These are phyloP conservation scores for Toxoplasma gondii DNA, from an alignment of 169 alveolate species.

Conservation along the genomic window DNA sequence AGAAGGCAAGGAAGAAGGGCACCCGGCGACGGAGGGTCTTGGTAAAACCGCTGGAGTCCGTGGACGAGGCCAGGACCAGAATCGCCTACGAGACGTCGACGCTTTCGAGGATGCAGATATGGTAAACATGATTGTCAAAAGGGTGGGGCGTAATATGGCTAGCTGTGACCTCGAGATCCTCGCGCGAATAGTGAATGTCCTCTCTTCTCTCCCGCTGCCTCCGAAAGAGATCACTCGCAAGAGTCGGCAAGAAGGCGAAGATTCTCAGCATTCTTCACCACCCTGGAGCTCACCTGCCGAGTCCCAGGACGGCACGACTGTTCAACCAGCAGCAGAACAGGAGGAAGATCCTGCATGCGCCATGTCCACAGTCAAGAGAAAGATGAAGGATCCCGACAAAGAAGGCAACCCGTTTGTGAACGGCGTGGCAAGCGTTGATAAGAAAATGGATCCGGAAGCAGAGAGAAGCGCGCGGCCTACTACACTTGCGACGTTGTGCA, in stretches of 20 bases:
- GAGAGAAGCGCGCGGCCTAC: too few species aligned
- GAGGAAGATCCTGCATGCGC: too few species aligned
- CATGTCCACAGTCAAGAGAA: too few species aligned
- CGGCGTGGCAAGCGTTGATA: too few species aligned
- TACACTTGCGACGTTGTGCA: too few species aligned
- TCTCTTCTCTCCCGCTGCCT: background rate
- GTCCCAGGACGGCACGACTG: too few species aligned
- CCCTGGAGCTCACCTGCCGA: too few species aligned
- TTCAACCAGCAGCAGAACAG: too few species aligned
- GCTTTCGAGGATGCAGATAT: constrained; percentile 3
- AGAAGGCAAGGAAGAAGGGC: background rate
- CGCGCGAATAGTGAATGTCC: background rate
- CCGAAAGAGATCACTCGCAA: background rate
- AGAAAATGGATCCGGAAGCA: too few species aligned
- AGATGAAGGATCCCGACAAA: too few species aligned
- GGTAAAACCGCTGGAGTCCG: background rate
- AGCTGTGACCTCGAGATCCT: background rate
- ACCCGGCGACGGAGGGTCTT: background rate
- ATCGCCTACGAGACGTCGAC: background rate
- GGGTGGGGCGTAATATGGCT: background rate
- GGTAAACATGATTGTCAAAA: background rate
- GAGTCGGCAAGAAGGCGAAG: background rate
- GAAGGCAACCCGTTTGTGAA: too few species aligned
- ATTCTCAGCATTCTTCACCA: background rate
- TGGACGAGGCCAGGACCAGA: background rate